Conservation (phyloP, 345 rosid species). For the Eucalyptus sideroxylon region DNA sequence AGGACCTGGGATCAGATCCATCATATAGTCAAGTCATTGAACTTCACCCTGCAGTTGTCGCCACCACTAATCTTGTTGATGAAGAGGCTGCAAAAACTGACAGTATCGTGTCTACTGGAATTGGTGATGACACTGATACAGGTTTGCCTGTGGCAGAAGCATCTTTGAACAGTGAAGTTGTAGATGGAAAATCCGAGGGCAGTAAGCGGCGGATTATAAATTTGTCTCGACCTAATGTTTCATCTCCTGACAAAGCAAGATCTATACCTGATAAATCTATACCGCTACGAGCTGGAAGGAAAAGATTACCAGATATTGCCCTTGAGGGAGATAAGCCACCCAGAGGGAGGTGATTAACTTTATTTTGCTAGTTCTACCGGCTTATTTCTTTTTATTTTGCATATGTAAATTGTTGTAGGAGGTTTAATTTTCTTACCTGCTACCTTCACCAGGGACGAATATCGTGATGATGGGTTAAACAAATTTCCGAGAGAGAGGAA, state of each 20-base stretch:
- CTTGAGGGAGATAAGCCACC: constrained; percentile 31
- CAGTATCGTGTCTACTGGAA: constrained; percentile 8
- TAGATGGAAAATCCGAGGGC: constrained; percentile 28
- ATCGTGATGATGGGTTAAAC: constrained; percentile 14
- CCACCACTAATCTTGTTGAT: constrained; percentile 6
- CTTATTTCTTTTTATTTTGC: background rate
- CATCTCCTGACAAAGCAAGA: constrained; percentile 34
- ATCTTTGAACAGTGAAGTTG: constrained; percentile 19
- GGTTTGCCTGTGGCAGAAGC: constrained; percentile 20
- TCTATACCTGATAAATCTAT: constrained; percentile 31
- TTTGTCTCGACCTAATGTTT: constrained; percentile 27
- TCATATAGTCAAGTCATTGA: constrained; percentile 8
- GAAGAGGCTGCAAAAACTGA: constrained; percentile 18
- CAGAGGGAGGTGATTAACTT: constrained; percentile 74
- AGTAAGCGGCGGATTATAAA: constrained; percentile 49
- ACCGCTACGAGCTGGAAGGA: constrained; percentile 32
- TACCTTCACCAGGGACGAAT: constrained; percentile 35
- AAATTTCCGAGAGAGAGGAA: constrained; percentile 43
- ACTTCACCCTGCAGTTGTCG: background rate
- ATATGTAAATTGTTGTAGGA: background rate
- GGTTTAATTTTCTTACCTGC: background rate
- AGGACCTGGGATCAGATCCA: constrained; percentile 10
- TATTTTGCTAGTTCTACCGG: background rate
- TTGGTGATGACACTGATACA: constrained; percentile 19
- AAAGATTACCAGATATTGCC: constrained; percentile 42